Evolutionary conservation across 192 early-diverging fungal species (phyloP).

Genomic region (Coemansia sp.): DNA sequence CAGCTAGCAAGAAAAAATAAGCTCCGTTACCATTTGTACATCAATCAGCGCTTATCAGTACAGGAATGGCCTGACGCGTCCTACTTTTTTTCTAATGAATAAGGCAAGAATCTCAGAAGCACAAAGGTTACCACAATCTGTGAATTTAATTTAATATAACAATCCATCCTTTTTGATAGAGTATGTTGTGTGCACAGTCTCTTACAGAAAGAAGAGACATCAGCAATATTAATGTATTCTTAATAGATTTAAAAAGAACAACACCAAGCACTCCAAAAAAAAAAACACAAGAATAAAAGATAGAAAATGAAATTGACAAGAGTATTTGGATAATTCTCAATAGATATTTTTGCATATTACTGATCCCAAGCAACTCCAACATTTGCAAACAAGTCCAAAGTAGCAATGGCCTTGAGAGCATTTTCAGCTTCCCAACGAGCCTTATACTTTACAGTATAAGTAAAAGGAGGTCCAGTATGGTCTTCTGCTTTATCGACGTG

Average conservation of each 20-base stretch:
- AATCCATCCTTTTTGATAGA: not conserved
- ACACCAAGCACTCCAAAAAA: not conserved
- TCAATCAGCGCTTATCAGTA: not conserved
- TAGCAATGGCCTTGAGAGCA: conserved; percentile 24
- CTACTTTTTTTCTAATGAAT: not conserved
- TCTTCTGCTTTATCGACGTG: conserved; percentile 26
- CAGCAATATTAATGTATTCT: not conserved
- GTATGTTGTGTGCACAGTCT: not conserved
- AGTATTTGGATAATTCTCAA: not conserved
- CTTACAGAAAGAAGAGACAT: not conserved
- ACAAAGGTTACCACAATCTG: not conserved
- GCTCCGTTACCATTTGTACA: not conserved
- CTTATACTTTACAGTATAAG: conserved; percentile 36
- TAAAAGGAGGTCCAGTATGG: conserved; percentile 22
- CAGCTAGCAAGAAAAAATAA: not conserved
- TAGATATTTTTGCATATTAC: conserved; percentile 5
- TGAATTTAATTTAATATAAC: not conserved
- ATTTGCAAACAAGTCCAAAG: conserved; percentile 26
- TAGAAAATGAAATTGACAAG: conserved; percentile 3
- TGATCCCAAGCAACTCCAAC: conserved; percentile 39
- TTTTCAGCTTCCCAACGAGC: conserved; percentile 47
- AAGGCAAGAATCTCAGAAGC: not conserved
- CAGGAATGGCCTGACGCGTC: not conserved
- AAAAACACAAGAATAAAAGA: not conserved
- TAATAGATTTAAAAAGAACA: not conserved